Evolutionary conservation across 768 basidiomycete species (phyloP), one percentile per base, ranked within the genome.

Genomic region (Boletus huronensis): DNA sequence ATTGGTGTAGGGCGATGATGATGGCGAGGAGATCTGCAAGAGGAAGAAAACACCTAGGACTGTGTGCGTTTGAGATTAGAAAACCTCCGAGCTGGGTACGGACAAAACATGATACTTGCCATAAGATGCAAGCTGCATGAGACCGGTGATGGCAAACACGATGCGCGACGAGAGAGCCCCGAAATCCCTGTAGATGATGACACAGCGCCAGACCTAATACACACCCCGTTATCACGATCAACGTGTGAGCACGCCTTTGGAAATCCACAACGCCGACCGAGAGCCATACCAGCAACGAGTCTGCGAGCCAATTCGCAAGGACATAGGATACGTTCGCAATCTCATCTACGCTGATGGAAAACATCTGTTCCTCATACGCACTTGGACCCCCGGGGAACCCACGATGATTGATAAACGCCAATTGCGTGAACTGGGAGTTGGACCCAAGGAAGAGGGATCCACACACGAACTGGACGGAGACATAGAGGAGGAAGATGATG

Each of bases 381-480:
- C 69, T 58, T 49, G 62, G 64, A 21, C 68, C 68, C 11, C 67
- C 69, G 0, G 68, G 49, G 39, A 40, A 69, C 13, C 64, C 60
- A 3, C 69, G 63, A 34, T 70, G 11, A 7, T 69, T 59, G 39
- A 69, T 63, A 35, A 70, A 69, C 17, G 68, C 68, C 43, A 70
- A 13, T 31, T 69, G 68, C 0, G 67, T 69, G 47, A 69, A 70
- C 34, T 57, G 14, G 2, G 67, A 64, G 42, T 60, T 70, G 48
- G 69, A 69, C 25, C 40, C 58, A 6, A 70, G 31, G 25, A 59
- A 63, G 25, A 70, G 59, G 31, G 69, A 54, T 8, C 69, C 68
- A 17, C 66, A 38, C 6, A 48, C 26, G 34, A 69, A 69, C 36
- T 67, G 45, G 53, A 58, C 25, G 43, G 29, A 60, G 50, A 54